These are phyloP conservation scores for Neltuma alba DNA, from an alignment of 306 rosid species.

Conservation along the genomic window DNA sequence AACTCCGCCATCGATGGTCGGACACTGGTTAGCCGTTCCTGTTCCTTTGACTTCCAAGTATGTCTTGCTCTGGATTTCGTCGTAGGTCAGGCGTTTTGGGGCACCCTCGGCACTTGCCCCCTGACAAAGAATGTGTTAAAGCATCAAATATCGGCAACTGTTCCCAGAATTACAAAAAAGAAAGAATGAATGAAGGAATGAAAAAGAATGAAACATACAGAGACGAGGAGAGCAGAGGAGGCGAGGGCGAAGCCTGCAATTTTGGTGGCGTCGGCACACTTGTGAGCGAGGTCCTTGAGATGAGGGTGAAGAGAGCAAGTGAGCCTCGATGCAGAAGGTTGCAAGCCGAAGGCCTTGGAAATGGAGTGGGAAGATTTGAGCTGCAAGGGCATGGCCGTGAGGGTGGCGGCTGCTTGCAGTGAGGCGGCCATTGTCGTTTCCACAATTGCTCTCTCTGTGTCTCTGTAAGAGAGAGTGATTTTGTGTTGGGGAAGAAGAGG, in stretches of 20 bases:
- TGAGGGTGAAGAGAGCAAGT: constrained; percentile 47
- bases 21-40: constrained; percentile 97
- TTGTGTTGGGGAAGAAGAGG: constrained; percentile 37
- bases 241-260: constrained; percentile 97
- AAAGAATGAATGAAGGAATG: background rate
- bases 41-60: constrained; percentile 91
- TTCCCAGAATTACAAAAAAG: background rate
- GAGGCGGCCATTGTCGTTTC: constrained; percentile 82
- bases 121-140: constrained; percentile 37
- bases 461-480: constrained; percentile 21
- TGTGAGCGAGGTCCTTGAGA: constrained; percentile 70
- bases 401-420: constrained; percentile 87
- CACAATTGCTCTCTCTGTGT: constrained; percentile 15
- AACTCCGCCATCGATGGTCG: constrained; percentile 84
- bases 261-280: constrained; percentile 77
- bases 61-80: constrained; percentile 96
- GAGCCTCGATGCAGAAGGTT: constrained; percentile 31
- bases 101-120: constrained; percentile 94
- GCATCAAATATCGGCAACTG: too few species aligned
- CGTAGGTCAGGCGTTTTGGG: constrained; percentile 85
- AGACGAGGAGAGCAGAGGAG: constrained; percentile 94
- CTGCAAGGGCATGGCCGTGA: constrained; percentile 58
- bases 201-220: constrained; percentile 50
- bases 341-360: constrained; percentile 47
- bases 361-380: constrained; percentile 63